Base-by-base conservation (phyloP, 2,329 filamentous ascomycete species). In the Penicillium sp. region DNA sequence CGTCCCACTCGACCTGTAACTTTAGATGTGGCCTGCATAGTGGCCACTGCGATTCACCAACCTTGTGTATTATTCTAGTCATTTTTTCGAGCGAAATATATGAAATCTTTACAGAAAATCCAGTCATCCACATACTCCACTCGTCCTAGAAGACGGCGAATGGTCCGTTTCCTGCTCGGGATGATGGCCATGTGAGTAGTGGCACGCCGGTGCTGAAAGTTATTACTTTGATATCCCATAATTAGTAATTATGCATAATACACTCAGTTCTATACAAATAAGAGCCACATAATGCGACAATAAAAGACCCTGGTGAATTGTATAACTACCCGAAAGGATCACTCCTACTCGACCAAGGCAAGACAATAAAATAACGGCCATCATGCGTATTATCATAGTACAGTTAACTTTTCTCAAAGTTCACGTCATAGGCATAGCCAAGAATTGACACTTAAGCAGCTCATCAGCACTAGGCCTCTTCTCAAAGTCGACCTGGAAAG, bases 401-500 rank as follows among this genome's bases (percentile, higher is more conserved):
- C 54, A 60, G 31, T 26, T 6, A 24, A 42, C 15, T 16, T 16
- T 28, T 13, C 21, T 21, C 41, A 36, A 4, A 31, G 24, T 48
- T 72, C 64, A 85, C 57, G 84, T 84, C 68, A 87, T 87, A 53
- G 88, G 86, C 52, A 61, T 58, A 39, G 85, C 84, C 70, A 95
- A 78, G 76, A 97, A 97, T 33, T 85, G 83, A 74, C 88, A 92
- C 51, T 86, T 81, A 73, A 96, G 84, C 62, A 99, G 76, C 66
- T 97, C 92, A 66, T 96, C 92, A 12, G 94, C 94, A 65, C 86
- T 95, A 3, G 94, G 94, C 61, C 94, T 82, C 77, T 89, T 87
- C 71, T 95, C 90, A 74, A 96, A 90, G 66, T 99, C 92, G 66
- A 96, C 87, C 78, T 97, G 91, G 76, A 99, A 99, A 0, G 94